Conservation (phyloP, 345 rosid species). For the Laguncularia racemosa region DNA sequence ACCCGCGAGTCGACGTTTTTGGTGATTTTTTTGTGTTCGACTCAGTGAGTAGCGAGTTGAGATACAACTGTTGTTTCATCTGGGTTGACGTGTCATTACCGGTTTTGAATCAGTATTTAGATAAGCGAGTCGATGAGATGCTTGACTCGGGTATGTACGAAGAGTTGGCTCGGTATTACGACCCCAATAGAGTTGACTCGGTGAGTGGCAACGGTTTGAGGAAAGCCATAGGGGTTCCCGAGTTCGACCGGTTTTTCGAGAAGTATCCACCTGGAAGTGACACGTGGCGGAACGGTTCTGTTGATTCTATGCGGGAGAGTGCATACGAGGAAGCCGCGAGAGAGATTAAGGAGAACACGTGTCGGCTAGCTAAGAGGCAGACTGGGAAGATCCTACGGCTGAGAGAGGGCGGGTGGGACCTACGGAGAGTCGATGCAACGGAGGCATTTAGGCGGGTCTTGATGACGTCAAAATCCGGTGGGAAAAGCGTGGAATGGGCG, state of each 20-base stretch:
- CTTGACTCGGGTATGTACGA: conserved; percentile 80
- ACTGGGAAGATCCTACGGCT: conserved; percentile 53
- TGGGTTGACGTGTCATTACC: conserved; percentile 75
- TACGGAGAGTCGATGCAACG: conserved; percentile 71
- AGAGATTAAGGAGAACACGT: conserved; percentile 74
- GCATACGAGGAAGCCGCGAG: conserved; percentile 64
- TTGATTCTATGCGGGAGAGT: conserved; percentile 21
- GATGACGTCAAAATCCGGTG: conserved; percentile 3
- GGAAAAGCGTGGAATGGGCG: conserved; percentile 26
- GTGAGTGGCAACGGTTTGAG: conserved; percentile 34
- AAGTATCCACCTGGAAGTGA: conserved; percentile 28
- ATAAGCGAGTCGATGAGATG: conserved; percentile 83
- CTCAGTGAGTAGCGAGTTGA: conserved; percentile 29
- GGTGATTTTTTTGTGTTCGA: conserved; percentile 5
- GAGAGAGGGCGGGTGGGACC: conserved; percentile 60
- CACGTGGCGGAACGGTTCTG: conserved; percentile 3
- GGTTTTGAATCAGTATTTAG: conserved; percentile 55
- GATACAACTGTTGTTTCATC: conserved; percentile 71
- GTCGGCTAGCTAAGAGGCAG: conserved; percentile 70
- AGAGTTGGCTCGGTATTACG: conserved; percentile 48
- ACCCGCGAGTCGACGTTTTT: conserved; percentile 45
- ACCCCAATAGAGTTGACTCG: conserved; percentile 18
- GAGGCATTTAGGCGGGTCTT: conserved; percentile 34
- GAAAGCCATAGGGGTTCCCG: conserved; percentile 91
- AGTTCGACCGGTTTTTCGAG: conserved; percentile 57